A percentile compares a stretch with the other conserved stretches of the same genome.
Evolutionary conservation across 306 rosid species (phyloP).

Genomic region (Castanea crenata): DNA sequence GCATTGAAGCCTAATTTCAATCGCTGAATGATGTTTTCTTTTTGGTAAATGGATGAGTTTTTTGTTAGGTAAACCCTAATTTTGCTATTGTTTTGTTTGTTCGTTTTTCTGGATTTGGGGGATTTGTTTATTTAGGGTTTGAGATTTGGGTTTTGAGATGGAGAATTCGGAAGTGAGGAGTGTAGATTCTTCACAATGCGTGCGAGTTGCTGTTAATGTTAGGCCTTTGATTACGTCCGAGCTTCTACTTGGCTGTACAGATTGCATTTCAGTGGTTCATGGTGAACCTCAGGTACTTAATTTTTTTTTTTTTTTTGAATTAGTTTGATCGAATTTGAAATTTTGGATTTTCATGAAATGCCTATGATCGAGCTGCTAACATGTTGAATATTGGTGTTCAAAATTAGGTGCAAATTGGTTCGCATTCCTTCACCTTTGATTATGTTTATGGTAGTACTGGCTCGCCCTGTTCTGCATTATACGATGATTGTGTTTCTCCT

Average conservation of each 20-base stretch:
- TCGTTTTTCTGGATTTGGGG: background rate
- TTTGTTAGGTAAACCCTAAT: background rate
- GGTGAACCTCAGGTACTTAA: conserved; percentile 82
- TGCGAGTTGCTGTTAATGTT: conserved; percentile 82
- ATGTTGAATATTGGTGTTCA: background rate
- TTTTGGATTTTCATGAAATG: background rate
- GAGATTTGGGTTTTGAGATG: conserved; percentile 36
- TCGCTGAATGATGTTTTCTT: background rate
- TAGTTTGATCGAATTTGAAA: background rate
- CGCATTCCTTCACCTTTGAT: conserved; percentile 85
- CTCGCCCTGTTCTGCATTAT: conserved; percentile 45
- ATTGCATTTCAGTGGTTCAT: conserved; percentile 75
- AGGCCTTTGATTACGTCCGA: conserved; percentile 85
- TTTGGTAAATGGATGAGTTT: background rate
- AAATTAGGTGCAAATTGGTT: conserved; percentile 77
- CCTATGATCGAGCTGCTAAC: background rate
- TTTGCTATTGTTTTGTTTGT: background rate
- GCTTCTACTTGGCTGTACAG: conserved; percentile 84
- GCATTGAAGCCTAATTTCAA: background rate
- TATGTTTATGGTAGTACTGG: conserved; percentile 63
- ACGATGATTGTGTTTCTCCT: conserved; percentile 84
- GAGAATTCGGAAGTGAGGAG: conserved; percentile 52
- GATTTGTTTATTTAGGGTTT: conserved; percentile 18
- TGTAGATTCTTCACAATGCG: conserved; percentile 58
- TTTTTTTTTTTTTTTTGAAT: background rate